Base-by-base conservation (phyloP, 2,329 filamentous ascomycete genomes). In the Neofusicoccum kwambonambiense region DNA sequence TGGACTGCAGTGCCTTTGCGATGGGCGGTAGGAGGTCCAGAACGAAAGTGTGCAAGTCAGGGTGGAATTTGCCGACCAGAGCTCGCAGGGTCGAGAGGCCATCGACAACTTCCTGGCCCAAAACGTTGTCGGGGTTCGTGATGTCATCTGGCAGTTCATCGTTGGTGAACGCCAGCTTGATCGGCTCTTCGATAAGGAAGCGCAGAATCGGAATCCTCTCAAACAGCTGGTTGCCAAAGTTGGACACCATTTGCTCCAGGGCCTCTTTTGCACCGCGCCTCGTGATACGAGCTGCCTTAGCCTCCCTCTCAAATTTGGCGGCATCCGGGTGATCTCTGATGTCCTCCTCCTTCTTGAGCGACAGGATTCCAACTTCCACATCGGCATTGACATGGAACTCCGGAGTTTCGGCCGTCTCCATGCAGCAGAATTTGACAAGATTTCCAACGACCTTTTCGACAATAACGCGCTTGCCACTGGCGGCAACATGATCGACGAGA, bases 371-470 rank as follows among this genome's bases (percentile, higher is more conserved):
- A 68, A 89, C 88, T 51, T 89, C 90, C 72, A 96, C 89, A 49
- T 83, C 77, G 1, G 90, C 90, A 72, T 98, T 95, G 34, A 91
- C 89, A 4, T 89, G 87, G 75, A 98, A 98, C 73, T 98, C 95
- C 0, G 95, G 95, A 0, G 96, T 99, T 77, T 99, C 96, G 0
- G 95, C 94, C 1, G 96, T 96, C 75, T 99, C 95, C 72, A 97
- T 92, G 73, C 95, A 99, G 68, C 93, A 97, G 78, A 97, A 99
- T 74, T 97, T 98, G 79, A 96, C 92, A 61, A 99, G 79, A 73
- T 99, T 99, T 52, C 91, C 89, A 34, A 98, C 93, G 13, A 99
- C 91, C 80, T 99, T 99, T 76, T 97, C 93, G 15, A 95, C 93
- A 12, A 96, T 92, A 15, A 89, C 92, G 64, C 89, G 86, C 67